These are phyloP conservation scores for Arthrobotrys conoides DNA, from an alignment of 2,329 filamentous ascomycete genomes.

Conservation along the genomic window DNA sequence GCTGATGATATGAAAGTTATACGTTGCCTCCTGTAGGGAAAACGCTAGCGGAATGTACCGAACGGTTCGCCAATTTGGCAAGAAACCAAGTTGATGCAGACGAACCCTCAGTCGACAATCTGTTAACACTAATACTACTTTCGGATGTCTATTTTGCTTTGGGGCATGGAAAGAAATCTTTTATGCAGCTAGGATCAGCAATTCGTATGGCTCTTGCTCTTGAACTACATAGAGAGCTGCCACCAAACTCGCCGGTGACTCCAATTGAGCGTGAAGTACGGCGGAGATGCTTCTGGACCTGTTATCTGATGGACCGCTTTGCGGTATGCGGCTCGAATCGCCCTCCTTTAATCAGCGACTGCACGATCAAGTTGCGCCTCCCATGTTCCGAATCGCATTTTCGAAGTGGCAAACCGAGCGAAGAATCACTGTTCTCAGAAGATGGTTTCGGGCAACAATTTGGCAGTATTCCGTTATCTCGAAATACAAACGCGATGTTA, in stretches of 20 bases:
- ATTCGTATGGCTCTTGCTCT: slow-evolving; percentile 87
- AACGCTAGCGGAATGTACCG: slow-evolving; percentile 77
- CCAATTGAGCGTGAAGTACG: slow-evolving; percentile 81
- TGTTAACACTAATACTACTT: slow-evolving; percentile 82
- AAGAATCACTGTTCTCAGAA: slow-evolving; percentile 80
- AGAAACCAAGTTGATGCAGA: slow-evolving; percentile 81
- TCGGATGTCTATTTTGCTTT: slow-evolving; percentile 81
- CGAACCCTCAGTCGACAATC: slow-evolving; percentile 82
- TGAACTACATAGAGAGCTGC: slow-evolving; percentile 83
- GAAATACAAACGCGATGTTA: slow-evolving; percentile 77
- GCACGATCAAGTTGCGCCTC: slow-evolving; percentile 80
- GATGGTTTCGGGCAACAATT: slow-evolving; percentile 57
- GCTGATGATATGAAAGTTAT: slow-evolving; percentile 39
- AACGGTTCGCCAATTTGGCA: slow-evolving; percentile 80
- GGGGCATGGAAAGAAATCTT: slow-evolving; percentile 85
- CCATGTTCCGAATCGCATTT: slow-evolving; percentile 72
- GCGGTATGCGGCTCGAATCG: slow-evolving; percentile 80
- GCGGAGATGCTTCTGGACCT: slow-evolving; percentile 88
- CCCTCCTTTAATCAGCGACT: slow-evolving; percentile 83
- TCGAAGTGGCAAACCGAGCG: slow-evolving; percentile 74
- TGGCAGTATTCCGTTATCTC: slow-evolving; percentile 47
- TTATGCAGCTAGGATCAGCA: slow-evolving; percentile 85
- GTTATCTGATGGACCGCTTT: slow-evolving; percentile 89
- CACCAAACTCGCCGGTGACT: slow-evolving; percentile 74
- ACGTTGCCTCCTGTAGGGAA: slow-evolving; percentile 66